Percentiles rank a stretch among this genome's conserved stretches.
Evolutionary conservation across 192 early-diverging fungal species (phyloP).

Genomic region (Backusella mclennaniae): DNA sequence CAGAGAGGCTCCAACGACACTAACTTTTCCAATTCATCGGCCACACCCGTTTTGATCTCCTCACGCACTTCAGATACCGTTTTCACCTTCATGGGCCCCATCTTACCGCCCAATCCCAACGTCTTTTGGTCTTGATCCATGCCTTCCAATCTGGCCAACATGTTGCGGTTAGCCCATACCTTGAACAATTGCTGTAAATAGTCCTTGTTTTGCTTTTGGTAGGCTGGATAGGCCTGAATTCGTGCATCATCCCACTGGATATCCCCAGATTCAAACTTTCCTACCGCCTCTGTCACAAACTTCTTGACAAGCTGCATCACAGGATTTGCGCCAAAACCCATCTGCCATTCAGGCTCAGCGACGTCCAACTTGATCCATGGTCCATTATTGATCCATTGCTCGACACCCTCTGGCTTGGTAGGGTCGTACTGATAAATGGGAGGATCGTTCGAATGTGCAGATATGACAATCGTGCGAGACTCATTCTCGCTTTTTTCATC

Average conservation of each 20-base stretch:
- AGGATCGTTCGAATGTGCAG: slow-evolving; percentile 24
- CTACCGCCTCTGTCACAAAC: slow-evolving; percentile 8
- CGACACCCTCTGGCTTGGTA: not conserved
- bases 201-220: slow-evolving; percentile 24
- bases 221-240: slow-evolving; percentile 17
- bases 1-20: slow-evolving; percentile 17
- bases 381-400: slow-evolving; percentile 35
- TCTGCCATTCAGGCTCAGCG: slow-evolving; percentile 28
- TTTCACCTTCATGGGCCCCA: not conserved
- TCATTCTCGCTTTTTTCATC: not conserved
- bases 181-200: slow-evolving; percentile 33
- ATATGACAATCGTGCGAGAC: slow-evolving; percentile 21
- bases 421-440: slow-evolving; percentile 27
- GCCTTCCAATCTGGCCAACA: slow-evolving; percentile 9
- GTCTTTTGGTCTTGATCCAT: slow-evolving; percentile 16
- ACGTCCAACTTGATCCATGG: slow-evolving; percentile 28
- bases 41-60: slow-evolving; percentile 4
- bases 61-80: slow-evolving; percentile 7
- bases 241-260: slow-evolving; percentile 33
- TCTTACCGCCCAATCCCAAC: slow-evolving; percentile 11
- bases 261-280: not conserved
- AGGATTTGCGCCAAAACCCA: not conserved
- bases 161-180: slow-evolving; percentile 21
- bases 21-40: slow-evolving; percentile 9
- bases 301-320: slow-evolving; percentile 7